Percentiles rank a stretch among this genome's conserved stretches.
phyloP scores from a whole-genome alignment of 164 flowering plant species.

The Dillenia turbinata region DNA sequence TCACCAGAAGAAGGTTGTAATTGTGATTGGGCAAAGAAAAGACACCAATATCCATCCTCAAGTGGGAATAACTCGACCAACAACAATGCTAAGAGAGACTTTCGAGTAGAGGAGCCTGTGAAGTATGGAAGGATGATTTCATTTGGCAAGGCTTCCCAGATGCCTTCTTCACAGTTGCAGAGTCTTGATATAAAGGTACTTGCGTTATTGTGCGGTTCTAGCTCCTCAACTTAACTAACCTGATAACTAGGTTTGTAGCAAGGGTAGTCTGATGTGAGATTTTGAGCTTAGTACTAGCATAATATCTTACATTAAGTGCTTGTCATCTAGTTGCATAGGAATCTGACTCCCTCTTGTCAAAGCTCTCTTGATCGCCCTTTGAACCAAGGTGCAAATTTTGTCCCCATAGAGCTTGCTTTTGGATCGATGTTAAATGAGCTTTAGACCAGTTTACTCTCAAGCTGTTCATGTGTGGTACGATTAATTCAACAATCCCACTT shows the following conservation, averaged over 20 bases:
- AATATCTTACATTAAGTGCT: neutral
- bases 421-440: no score
- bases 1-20: constrained; percentile 59
- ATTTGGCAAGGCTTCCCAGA: constrained; percentile 57
- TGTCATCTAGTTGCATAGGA: neutral
- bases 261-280: no score
- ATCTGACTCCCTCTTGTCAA: no score
- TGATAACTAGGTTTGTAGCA: no score
- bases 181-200: constrained; percentile 30
- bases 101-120: constrained; percentile 27
- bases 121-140: constrained; percentile 72
- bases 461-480: no score
- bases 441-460: no score
- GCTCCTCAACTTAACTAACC: neutral
- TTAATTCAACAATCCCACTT: no score
- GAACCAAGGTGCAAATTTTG: no score
- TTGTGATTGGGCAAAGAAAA: constrained; percentile 34
- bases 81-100: constrained; percentile 23
- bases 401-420: no score
- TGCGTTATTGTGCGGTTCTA: neutral
- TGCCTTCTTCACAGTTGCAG: constrained; percentile 46
- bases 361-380: no score
- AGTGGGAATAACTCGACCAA: constrained; percentile 24
- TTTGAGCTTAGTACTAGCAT: neutral
- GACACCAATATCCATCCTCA: constrained; percentile 12